These are phyloP conservation scores for Pichia sp. DNA, from an alignment of 1,139 yeast genomes.

Conservation along the genomic window DNA sequence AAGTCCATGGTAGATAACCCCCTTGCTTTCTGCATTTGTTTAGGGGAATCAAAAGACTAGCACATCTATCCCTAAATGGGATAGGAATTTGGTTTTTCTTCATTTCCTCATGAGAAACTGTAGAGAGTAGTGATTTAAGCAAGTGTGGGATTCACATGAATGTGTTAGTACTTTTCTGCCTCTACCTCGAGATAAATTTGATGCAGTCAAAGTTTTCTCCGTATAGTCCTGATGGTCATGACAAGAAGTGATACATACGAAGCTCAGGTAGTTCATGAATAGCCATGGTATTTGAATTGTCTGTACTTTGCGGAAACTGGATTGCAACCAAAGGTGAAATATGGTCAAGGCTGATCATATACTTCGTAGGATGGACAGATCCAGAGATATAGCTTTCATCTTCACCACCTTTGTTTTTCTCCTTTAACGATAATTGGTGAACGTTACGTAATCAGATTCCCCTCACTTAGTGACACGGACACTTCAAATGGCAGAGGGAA, in stretches of 20 bases:
- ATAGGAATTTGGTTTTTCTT: conserved; percentile 76
- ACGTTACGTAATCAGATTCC: background rate
- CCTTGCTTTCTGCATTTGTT: conserved; percentile 56
- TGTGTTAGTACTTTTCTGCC: conserved; percentile 8
- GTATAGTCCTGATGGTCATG: background rate
- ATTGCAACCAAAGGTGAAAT: background rate
- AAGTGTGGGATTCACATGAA: background rate
- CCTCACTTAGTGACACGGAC: background rate
- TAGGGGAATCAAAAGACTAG: conserved; percentile 64
- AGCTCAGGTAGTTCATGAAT: conserved; percentile 36
- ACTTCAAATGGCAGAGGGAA: background rate
- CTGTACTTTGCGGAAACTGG: background rate
- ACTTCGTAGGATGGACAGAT: no score
- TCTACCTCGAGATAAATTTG: background rate
- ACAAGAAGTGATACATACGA: conserved; percentile 26
- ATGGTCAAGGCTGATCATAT: no score
- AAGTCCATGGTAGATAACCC: conserved; percentile 62
- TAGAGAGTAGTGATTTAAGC: background rate
- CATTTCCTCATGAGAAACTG: conserved; percentile 81
- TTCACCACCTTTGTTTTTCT: background rate
- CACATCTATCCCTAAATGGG: conserved; percentile 84
- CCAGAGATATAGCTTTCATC: background rate
- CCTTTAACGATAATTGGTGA: background rate
- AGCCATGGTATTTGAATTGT: conserved; percentile 26
- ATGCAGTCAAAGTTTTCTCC: background rate